Evolutionary conservation across 306 rosid genomes (phyloP), one percentile per base, ranked within the genome.

Genomic region (Cyamopsis tetragonoloba): DNA sequence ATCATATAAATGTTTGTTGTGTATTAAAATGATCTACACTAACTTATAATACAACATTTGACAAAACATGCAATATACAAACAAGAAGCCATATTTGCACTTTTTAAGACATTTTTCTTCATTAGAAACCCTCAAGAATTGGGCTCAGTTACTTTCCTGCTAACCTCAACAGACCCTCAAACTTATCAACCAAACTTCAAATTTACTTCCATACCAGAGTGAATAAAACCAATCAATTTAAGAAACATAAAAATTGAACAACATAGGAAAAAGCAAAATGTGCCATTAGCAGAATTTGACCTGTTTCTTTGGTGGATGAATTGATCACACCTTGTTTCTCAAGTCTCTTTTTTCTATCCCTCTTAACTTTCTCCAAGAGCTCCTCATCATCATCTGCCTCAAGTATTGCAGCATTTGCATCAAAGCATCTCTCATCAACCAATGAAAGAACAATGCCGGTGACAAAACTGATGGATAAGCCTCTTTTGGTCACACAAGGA

Each of bases 371-470:
- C 43, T 95, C 97, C 87, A 95, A 22, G 12, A 90, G 97, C 74
- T 95, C 99, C 23, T 66, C 81, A 39, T 95, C 99, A 48, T 95
- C 99, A 4, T 95, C 99, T 31, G 99, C 96, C 59, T 95, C 99
- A 49, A 95, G 85, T 58, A 95, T 90, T 66, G 99, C 95, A 2
- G 99, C 97, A 82, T 76, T 80, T 3, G 90, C 86, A 64, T 51
- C 73, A 50, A 47, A 59, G 62, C 57, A 67, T 0, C 85, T 80
- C 41, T 67, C 72, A 58, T 83, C 88, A 49, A 79, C 74, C 62
- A 83, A 76, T 18, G 85, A 61, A 75, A 90, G 76, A 62, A 78
- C 76, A 62, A 86, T 62, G 76, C 85, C 74, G 65, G 85, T 65
- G 43, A 83, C 13, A 51, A 87, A 70, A 81, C 80, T 34, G 34